A percentile compares a stretch with the other conserved stretches of the same genome.
Evolutionary conservation across 352 stramenopile genomes (phyloP).

Genomic region (Ophiocytium majus): DNA sequence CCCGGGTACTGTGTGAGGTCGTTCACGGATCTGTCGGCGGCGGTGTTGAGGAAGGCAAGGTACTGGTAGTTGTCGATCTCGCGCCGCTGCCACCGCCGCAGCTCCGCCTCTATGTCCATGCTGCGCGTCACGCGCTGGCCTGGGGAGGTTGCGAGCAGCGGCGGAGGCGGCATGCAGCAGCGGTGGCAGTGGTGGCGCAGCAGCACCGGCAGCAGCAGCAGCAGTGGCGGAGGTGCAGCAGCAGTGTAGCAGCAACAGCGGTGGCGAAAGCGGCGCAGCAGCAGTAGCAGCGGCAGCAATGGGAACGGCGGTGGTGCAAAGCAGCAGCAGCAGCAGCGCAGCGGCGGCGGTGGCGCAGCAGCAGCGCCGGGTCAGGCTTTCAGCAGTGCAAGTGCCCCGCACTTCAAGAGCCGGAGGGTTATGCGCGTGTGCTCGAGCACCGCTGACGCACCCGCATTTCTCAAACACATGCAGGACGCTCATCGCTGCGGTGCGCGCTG

Average conservation of each 20-base stretch:
- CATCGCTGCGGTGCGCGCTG: too few relatives aligned
- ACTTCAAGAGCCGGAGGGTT: too few relatives aligned
- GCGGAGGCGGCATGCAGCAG: too few relatives aligned
- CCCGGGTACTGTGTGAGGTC: constrained; percentile 89
- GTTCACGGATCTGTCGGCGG: constrained; percentile 79
- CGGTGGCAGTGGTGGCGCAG: neutral
- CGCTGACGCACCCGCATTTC: too few relatives aligned
- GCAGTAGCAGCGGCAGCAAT: neutral
- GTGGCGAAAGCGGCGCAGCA: too few relatives aligned
- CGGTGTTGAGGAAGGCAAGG: constrained; percentile 83
- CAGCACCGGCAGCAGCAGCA: neutral
- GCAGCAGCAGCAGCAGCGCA: neutral
- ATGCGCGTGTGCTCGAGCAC: too few relatives aligned
- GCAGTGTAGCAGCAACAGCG: neutral
- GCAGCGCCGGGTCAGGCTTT: too few relatives aligned
- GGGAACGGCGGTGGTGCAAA: neutral
- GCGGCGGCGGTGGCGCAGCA: neutral
- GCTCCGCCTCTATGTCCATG: constrained; percentile 45
- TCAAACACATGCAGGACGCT: too few relatives aligned
- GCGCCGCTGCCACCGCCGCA: constrained; percentile 55
- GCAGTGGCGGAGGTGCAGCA: neutral
- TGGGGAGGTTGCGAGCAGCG: neutral
- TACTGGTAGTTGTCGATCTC: constrained; percentile 78
- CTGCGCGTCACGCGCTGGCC: constrained; percentile 12
- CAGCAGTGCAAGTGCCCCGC: too few relatives aligned